phyloP scores from a whole-genome alignment of 345 rosid genomes.

The Isatis tinctoria region DNA sequence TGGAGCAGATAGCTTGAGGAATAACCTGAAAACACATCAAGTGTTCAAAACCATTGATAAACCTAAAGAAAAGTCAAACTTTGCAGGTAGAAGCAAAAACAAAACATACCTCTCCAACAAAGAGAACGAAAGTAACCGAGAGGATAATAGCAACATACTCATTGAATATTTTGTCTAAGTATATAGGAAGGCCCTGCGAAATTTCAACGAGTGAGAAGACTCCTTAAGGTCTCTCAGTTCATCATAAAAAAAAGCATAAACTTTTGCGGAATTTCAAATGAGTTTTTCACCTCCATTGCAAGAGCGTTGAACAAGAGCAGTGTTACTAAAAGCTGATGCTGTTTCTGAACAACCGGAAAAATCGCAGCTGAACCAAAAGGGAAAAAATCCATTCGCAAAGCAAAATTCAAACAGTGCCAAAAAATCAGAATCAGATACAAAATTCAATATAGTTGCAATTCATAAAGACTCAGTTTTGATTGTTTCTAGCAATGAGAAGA shows the following conservation, averaged over 20 bases:
- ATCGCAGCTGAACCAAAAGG: conserved; percentile 79
- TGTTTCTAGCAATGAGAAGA: neutral
- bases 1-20: conserved; percentile 88
- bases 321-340: conserved; percentile 94
- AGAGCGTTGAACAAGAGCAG: conserved; percentile 82
- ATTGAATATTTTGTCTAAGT: conserved; percentile 85
- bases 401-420: neutral
- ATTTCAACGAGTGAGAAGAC: neutral
- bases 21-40: conserved; percentile 51
- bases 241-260: neutral
- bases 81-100: neutral
- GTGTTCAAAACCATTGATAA: neutral
- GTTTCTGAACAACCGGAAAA: conserved; percentile 86
- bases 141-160: conserved; percentile 86
- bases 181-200: conserved; percentile 90
- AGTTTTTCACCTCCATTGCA: conserved; percentile 51
- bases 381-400: neutral
- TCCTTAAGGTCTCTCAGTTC: neutral
- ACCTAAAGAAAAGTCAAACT: neutral
- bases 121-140: conserved; percentile 86
- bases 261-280: neutral
- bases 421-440: neutral
- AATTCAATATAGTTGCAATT: neutral
- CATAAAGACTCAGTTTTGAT: neutral
- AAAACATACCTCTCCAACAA: conserved; percentile 74